Conservation (phyloP, 2,329 filamentous ascomycete genomes). For the Conoideocrella luteorostrata region DNA sequence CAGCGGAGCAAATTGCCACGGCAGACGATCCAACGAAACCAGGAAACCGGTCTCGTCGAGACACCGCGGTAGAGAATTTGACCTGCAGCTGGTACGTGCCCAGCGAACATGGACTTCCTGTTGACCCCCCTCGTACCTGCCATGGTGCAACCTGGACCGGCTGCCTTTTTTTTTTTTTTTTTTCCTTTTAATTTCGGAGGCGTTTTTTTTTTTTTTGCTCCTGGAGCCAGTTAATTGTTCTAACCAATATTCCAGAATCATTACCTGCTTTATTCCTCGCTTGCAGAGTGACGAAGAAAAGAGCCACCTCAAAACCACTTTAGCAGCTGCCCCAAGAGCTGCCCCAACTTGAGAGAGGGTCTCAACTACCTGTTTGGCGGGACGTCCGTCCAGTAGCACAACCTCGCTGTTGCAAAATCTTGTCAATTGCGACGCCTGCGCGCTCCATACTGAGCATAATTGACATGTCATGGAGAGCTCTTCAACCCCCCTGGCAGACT, state of each 20-base stretch:
- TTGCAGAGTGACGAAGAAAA: neutral
- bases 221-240: neutral
- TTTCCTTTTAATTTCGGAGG: no score
- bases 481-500: slow-evolving; percentile 62
- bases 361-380: slow-evolving; percentile 3
- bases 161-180: neutral
- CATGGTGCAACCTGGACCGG: neutral
- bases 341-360: neutral
- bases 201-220: neutral
- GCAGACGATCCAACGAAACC: neutral
- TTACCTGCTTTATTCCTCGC: neutral
- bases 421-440: neutral
- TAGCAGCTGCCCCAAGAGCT: no score
- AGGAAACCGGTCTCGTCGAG: neutral
- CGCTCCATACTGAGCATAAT: slow-evolving; percentile 15
- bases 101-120: slow-evolving; percentile 6
- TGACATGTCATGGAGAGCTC: slow-evolving; percentile 53
- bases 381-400: slow-evolving; percentile 4
- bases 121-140: neutral
- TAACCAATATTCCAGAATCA: slow-evolving; percentile 6
- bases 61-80: slow-evolving; percentile 3
- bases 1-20: slow-evolving; percentile 1
- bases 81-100: slow-evolving; percentile 8
- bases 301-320: no score
- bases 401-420: neutral